phyloP scores from a whole-genome alignment of 2,329 filamentous ascomycete genomes.

The Hirsutella minnesotensis region DNA sequence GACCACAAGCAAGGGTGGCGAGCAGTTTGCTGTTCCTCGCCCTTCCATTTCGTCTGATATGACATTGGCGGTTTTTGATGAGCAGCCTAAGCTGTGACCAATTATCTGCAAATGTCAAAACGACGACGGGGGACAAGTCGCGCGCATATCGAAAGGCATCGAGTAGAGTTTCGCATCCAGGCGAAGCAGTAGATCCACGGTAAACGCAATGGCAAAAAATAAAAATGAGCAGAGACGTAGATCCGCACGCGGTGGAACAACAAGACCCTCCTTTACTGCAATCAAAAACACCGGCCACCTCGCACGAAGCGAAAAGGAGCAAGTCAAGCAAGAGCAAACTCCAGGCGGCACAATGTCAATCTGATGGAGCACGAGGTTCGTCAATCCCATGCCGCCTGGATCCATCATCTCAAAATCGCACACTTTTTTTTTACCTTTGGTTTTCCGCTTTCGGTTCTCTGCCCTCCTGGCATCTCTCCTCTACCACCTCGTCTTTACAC shows the following conservation, averaged over 20 bases:
- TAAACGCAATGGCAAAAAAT: constrained; percentile 7
- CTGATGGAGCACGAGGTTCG: constrained; percentile 26
- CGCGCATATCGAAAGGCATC: not conserved
- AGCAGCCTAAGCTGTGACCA: too few species aligned
- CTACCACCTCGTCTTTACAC: not conserved
- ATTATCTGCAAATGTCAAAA: too few species aligned
- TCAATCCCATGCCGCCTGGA: constrained; percentile 18
- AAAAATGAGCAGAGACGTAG: constrained; percentile 1
- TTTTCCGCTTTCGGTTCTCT: not conserved
- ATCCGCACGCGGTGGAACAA: not conserved
- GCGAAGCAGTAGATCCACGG: constrained; percentile 6
- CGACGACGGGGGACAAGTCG: too few species aligned
- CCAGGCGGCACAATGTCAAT: constrained; percentile 24
- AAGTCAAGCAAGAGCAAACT: constrained; percentile 10
- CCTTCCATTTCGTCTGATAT: too few species aligned
- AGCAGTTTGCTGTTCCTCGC: too few species aligned
- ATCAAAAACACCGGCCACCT: constrained; percentile 34
- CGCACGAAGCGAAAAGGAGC: constrained; percentile 30
- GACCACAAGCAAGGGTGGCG: too few species aligned
- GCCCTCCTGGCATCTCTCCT: not conserved
- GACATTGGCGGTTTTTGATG: too few species aligned
- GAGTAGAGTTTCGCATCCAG: constrained; percentile 9
- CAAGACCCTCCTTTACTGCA: too few species aligned
- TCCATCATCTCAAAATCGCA: constrained; percentile 9
- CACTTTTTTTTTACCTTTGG: constrained; percentile 10